Evolutionary conservation across 352 stramenopile species (phyloP).

Genomic region (Peronospora farinosa): DNA sequence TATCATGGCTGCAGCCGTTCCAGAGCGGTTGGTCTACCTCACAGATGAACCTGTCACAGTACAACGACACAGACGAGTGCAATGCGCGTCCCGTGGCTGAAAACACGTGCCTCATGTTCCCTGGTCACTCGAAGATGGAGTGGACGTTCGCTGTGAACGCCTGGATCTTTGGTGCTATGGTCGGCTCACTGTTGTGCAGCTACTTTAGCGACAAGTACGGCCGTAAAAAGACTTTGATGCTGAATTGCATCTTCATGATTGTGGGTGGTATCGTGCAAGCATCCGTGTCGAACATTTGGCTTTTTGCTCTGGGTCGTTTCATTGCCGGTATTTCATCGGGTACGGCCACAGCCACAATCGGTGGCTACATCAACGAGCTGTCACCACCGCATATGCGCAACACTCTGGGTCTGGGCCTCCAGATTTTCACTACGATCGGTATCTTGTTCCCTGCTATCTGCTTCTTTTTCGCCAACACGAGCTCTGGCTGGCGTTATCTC

Average conservation of each 20-base stretch:
- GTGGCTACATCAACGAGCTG: constrained; percentile 22
- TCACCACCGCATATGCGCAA: constrained; percentile 21
- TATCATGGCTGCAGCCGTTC: constrained; percentile 25
- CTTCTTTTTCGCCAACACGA: constrained; percentile 24
- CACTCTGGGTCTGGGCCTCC: constrained; percentile 11
- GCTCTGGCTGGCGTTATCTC: constrained; percentile 21
- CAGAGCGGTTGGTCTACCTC: constrained; percentile 28
- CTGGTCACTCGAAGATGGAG: constrained; percentile 22
- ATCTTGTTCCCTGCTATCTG: constrained; percentile 13
- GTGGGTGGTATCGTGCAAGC: constrained; percentile 23
- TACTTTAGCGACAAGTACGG: constrained; percentile 18
- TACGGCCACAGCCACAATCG: constrained; percentile 34
- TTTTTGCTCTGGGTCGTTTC: constrained; percentile 20
- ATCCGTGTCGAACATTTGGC: constrained; percentile 25
- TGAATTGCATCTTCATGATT: constrained; percentile 40
- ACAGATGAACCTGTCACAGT: constrained; percentile 26
- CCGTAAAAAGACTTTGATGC: constrained; percentile 20
- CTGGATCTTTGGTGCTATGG: constrained; percentile 23
- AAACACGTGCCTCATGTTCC: constrained; percentile 23
- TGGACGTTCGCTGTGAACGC: constrained; percentile 25
- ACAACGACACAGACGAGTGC: constrained; percentile 1
- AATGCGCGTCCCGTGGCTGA: constrained; percentile 22
- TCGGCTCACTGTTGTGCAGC: constrained; percentile 20
- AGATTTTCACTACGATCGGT: constrained; percentile 16
- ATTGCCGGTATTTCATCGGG: constrained; percentile 37